Conservation (phyloP, 441 rosid species). For the Biscutella laevigata region DNA sequence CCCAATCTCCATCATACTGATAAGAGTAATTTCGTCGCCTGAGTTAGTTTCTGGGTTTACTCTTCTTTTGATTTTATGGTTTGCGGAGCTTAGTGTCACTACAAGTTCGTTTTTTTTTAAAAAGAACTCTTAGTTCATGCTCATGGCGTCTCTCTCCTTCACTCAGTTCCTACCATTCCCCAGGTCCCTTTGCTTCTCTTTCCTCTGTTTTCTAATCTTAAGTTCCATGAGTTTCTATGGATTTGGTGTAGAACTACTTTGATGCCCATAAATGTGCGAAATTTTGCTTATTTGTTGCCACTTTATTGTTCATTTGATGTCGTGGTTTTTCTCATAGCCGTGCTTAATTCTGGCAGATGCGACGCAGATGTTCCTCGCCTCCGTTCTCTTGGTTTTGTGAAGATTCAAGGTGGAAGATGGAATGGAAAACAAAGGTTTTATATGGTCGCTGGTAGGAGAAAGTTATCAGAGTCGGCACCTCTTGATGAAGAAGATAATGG, state of each 20-base stretch:
- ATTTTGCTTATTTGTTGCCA: not conserved
- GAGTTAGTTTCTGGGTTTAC: conserved; percentile 4
- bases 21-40: not conserved
- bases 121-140: conserved; percentile 21
- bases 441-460: conserved; percentile 44
- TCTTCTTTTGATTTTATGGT: conserved; percentile 14
- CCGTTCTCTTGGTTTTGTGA: conserved; percentile 32
- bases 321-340: not conserved
- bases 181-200: conserved; percentile 39
- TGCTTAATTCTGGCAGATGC: conserved; percentile 39
- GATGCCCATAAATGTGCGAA: no score
- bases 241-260: not conserved
- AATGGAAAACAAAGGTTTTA: conserved; percentile 37
- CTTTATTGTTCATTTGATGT: not conserved
- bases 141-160: conserved; percentile 63
- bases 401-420: conserved; percentile 36
- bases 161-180: conserved; percentile 45
- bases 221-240: not conserved
- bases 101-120: not conserved
- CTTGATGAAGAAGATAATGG: conserved; percentile 37
- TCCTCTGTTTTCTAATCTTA: not conserved
- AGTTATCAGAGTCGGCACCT: conserved; percentile 33
- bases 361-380: conserved; percentile 31
- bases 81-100: conserved; percentile 33
- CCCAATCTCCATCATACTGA: no score